phyloP scores from a whole-genome alignment of 306 rosid species.

The Casuarina equisetifolia region DNA sequence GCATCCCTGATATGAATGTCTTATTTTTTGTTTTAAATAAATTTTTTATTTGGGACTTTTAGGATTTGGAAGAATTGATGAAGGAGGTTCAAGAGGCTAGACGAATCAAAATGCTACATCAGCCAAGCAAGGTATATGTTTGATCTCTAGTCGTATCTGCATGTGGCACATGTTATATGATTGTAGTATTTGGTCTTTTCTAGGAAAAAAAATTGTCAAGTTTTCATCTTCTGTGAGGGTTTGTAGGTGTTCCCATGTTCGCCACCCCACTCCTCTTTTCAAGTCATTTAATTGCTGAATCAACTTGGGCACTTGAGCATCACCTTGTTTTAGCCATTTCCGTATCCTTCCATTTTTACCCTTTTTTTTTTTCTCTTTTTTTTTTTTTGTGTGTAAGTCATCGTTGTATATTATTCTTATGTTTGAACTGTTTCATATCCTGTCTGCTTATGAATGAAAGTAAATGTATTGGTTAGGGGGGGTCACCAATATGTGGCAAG shows the following conservation, averaged over 20 bases:
- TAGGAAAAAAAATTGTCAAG: too few relatives aligned
- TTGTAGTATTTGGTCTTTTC: neutral
- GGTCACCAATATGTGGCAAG: too few relatives aligned
- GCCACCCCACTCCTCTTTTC: too few relatives aligned
- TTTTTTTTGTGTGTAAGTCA: neutral
- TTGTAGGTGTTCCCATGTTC: neutral
- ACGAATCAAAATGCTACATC: conserved; percentile 92
- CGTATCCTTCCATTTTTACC: neutral
- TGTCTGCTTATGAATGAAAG: neutral
- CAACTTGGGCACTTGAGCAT: too few relatives aligned
- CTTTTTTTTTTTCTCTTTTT: neutral
- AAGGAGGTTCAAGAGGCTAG: conserved; percentile 98
- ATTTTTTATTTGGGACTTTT: conserved; percentile 27
- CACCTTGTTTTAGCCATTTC: too few relatives aligned
- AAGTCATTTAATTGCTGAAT: too few relatives aligned
- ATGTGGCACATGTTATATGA: neutral
- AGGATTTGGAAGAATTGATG: conserved; percentile 91
- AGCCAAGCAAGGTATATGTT: conserved; percentile 81
- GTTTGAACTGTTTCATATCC: neutral
- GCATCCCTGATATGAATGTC: neutral
- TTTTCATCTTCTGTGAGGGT: neutral
- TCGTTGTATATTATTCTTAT: neutral
- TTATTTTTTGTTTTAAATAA: conserved; percentile 25
- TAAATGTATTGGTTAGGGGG: neutral
- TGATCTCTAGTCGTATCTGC: conserved; percentile 12